Evolutionary conservation across 2,329 filamentous ascomycete genomes (phyloP), one percentile per base, ranked within the genome.

Genomic region (Chaetomiaceae sp.): DNA sequence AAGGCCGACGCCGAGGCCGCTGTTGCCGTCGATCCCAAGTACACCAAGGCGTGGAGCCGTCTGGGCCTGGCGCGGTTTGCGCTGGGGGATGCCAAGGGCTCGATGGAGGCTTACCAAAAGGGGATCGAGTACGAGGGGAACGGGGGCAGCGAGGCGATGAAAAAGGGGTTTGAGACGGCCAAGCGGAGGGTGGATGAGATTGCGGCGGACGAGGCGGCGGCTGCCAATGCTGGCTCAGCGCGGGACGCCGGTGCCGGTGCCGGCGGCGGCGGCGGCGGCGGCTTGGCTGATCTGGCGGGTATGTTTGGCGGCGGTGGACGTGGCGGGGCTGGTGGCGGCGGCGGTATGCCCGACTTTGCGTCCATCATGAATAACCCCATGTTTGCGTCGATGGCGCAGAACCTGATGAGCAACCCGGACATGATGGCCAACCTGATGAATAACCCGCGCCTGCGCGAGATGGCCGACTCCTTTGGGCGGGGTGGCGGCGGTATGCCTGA

Each of bases 361-460:
- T 82, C 82, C 58, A 85, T 99, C 69, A 95, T 97, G 90, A 90
- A 78, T 77, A 99, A 97, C 76, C 94, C 94, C 51, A 97, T 97
- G 94, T 95, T 99, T 74, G 84, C 90, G 46, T 88, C 81, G 74
- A 96, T 97, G 90, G 94, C 94, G 4, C 90, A 96, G 76, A 96
- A 89, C 71, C 73, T 99, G 51, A 97, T 97, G 94, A 89, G 84
- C 73, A 96, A 99, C 74, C 94, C 94, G 0, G 89, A 95, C 9
- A 84, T 91, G 76, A 87, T 97, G 83, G 81, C 78, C 68, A 94
- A 90, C 69, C 73, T 99, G 54, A 96, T 99, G 91, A 90, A 78
- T 77, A 97, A 99, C 76, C 94, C 94, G 3, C 82, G 85, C 57
- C 74, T 97, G 57, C 81, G 89, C 52, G 84, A 95, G 67, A 92